These are phyloP conservation scores for Skeletonema grethae DNA, from an alignment of 108 stramenopile species.

Conservation along the genomic window DNA sequence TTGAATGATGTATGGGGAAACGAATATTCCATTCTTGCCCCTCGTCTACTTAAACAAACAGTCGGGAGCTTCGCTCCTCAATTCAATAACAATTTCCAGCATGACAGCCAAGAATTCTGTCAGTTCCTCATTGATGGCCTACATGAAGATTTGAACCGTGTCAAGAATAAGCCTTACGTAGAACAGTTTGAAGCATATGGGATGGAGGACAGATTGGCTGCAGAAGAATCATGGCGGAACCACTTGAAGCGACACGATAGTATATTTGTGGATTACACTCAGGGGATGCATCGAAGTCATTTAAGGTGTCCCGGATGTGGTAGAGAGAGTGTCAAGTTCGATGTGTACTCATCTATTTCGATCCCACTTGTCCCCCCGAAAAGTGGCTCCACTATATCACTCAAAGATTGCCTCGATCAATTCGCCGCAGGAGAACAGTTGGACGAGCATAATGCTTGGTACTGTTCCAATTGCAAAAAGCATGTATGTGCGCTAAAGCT, in stretches of 20 bases:
- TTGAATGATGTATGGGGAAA: constrained; percentile 83
- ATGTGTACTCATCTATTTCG: constrained; percentile 84
- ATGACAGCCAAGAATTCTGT: constrained; percentile 92
- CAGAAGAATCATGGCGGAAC: constrained; percentile 83
- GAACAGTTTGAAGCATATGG: constrained; percentile 90
- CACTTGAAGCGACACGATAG: constrained; percentile 86
- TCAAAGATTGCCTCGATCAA: constrained; percentile 79
- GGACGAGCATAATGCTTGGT: constrained; percentile 86
- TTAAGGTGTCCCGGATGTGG: constrained; percentile 88
- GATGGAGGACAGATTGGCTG: constrained; percentile 82
- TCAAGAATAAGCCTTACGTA: constrained; percentile 84
- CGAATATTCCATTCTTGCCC: constrained; percentile 76
- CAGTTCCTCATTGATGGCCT: constrained; percentile 89
- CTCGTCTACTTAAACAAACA: constrained; percentile 79
- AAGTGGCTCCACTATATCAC: constrained; percentile 46
- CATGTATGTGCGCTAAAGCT: constrained; percentile 85
- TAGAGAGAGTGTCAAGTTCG: constrained; percentile 87
- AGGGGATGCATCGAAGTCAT: constrained; percentile 90
- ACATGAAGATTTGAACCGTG: constrained; percentile 77
- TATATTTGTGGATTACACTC: constrained; percentile 83
- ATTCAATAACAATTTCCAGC: constrained; percentile 91
- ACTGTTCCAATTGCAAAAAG: constrained; percentile 76
- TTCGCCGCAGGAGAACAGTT: constrained; percentile 83
- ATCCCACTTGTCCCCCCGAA: constrained; percentile 70
- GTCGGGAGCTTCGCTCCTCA: constrained; percentile 84